A percentile compares a stretch with the other conserved stretches of the same genome.
phyloP scores from a whole-genome alignment of 441 rosid genomes.

The Codiaeum variegatum region DNA sequence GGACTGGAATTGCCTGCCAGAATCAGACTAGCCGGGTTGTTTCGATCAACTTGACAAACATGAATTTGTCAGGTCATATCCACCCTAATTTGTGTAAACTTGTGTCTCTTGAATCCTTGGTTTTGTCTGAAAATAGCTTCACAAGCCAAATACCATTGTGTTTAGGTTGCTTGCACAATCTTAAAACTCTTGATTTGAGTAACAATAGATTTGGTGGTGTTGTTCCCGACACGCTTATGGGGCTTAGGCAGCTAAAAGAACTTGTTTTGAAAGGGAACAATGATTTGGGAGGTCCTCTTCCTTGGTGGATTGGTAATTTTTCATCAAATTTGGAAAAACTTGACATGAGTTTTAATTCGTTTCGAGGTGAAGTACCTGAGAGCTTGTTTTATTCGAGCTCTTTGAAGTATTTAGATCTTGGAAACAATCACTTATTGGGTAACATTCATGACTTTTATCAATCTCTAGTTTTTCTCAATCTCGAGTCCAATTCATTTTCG shows the following conservation, averaged over 20 bases:
- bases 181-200: constrained; percentile 64
- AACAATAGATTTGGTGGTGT: constrained; percentile 50
- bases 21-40: constrained; percentile 57
- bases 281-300: constrained; percentile 54
- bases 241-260: constrained; percentile 51
- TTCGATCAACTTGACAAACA: constrained; percentile 48
- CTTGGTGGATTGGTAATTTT: constrained; percentile 68
- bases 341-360: constrained; percentile 61
- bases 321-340: constrained; percentile 55
- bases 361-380: constrained; percentile 59
- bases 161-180: constrained; percentile 47
- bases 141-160: constrained; percentile 58
- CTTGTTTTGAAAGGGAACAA: constrained; percentile 52
- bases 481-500: constrained; percentile 60
- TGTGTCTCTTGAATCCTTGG: constrained; percentile 45
- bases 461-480: constrained; percentile 56
- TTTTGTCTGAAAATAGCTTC: constrained; percentile 54
- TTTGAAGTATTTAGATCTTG: constrained; percentile 58
- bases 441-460: constrained; percentile 56
- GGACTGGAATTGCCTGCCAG: constrained; percentile 65
- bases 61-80: constrained; percentile 57
- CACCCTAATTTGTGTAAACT: constrained; percentile 58
- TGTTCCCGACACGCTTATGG: constrained; percentile 43
- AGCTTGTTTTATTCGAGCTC: constrained; percentile 48
- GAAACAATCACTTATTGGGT: constrained; percentile 52